Conservation (phyloP, 208 protist species). For the Tritrichomonas musculus region DNA sequence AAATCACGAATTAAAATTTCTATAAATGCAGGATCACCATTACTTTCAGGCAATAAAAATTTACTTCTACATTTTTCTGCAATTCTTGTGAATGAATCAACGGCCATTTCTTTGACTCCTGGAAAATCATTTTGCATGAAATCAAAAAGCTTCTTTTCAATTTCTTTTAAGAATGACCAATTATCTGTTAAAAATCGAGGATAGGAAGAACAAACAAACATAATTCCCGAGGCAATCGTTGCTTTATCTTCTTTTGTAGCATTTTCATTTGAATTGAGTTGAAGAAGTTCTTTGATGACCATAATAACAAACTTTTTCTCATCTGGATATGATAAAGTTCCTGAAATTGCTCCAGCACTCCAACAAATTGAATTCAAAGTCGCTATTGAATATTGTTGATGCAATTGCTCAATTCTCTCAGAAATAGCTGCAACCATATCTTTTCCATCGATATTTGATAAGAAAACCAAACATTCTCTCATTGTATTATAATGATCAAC, state of each 20-base stretch:
- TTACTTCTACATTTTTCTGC: background rate
- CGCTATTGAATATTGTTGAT: background rate
- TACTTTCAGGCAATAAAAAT: background rate
- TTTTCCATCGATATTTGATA: background rate
- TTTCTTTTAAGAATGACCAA: background rate
- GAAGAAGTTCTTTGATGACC: background rate
- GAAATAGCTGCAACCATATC: background rate
- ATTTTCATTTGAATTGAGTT: background rate
- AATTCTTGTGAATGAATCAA: background rate
- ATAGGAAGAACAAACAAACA: background rate
- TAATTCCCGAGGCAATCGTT: background rate
- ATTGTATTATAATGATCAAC: background rate
- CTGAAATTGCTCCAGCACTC: background rate
- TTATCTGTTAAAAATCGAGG: background rate
- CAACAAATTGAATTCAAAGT: background rate
- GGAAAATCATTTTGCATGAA: background rate
- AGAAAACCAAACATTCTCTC: background rate
- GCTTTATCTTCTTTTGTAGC: background rate
- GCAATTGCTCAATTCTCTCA: background rate
- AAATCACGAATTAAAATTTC: background rate
- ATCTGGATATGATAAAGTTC: background rate
- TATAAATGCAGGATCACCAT: background rate
- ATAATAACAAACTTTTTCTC: background rate
- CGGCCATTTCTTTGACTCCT: slow-evolving; percentile 17
- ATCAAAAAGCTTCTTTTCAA: background rate